Evolutionary conservation across 495 filamentous ascomycete genomes (phyloP).

Genomic region (Aspergillus biplanus): DNA sequence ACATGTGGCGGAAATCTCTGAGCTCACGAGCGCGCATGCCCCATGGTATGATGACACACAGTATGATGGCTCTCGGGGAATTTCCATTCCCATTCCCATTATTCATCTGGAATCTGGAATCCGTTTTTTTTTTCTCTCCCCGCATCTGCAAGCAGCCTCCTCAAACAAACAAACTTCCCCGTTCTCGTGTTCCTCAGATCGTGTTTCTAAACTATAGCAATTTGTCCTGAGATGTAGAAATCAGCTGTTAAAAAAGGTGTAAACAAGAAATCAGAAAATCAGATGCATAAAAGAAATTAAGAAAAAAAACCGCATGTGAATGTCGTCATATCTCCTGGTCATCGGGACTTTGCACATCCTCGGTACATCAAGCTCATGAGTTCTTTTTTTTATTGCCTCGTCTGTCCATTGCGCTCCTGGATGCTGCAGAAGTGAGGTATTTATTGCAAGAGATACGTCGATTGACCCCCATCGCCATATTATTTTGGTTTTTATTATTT

Average conservation of each 20-base stretch:
- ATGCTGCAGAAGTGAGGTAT: background rate
- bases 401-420: background rate
- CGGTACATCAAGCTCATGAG: constrained; percentile 4
- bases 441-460: background rate
- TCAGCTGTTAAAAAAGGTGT: too few relatives aligned
- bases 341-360: constrained; percentile 14
- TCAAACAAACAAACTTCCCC: background rate
- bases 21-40: too few relatives aligned
- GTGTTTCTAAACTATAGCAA: background rate
- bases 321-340: constrained; percentile 20
- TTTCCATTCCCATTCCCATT: background rate
- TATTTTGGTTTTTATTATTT: too few relatives aligned
- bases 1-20: too few relatives aligned
- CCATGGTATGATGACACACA: too few relatives aligned
- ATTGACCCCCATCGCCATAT: too few relatives aligned
- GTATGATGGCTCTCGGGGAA: background rate
- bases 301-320: constrained; percentile 14
- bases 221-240: too few relatives aligned
- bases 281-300: background rate
- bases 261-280: background rate
- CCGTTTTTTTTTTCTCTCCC: constrained; percentile 15
- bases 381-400: background rate
- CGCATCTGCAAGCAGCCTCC: constrained; percentile 3
- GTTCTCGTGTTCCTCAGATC: background rate
- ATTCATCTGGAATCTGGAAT: background rate